These are phyloP conservation scores for Ophiostoma pallidulum DNA, from an alignment of 2,329 filamentous ascomycete species.

Conservation along the genomic window DNA sequence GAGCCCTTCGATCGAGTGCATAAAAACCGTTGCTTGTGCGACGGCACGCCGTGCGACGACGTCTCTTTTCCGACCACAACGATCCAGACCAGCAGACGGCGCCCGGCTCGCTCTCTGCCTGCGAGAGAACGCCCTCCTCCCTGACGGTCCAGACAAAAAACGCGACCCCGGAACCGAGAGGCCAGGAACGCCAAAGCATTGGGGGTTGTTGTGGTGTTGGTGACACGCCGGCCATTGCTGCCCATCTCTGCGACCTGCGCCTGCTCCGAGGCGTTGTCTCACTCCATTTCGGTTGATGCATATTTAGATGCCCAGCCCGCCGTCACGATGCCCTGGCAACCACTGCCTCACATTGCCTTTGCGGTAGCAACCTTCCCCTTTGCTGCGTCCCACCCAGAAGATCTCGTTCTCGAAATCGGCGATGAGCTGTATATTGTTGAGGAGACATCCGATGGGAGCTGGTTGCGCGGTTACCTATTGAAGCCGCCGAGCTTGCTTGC, in stretches of 20 bases:
- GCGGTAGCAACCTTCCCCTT: constrained; percentile 95
- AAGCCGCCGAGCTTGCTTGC: constrained; percentile 88
- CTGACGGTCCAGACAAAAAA: too few species aligned
- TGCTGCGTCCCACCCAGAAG: constrained; percentile 72
- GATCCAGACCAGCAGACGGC: neutral
- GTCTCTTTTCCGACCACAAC: neutral
- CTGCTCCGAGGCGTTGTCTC: neutral
- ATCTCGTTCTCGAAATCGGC: constrained; percentile 92
- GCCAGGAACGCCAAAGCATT: too few species aligned
- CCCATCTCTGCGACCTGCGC: neutral
- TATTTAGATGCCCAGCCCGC: constrained; percentile 14
- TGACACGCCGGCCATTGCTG: neutral
- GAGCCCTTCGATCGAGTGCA: constrained; percentile 6
- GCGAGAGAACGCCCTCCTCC: neutral
- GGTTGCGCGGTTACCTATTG: constrained; percentile 92
- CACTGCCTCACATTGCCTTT: constrained; percentile 93
- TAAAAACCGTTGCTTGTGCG: constrained; percentile 5
- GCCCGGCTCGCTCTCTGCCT: neutral
- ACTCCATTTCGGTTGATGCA: neutral
- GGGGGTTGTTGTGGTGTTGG: neutral
- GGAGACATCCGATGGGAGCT: constrained; percentile 82
- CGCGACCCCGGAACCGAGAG: too few species aligned
- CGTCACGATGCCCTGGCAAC: constrained; percentile 82
- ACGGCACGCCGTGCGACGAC: constrained; percentile 3
- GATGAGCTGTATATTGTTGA: constrained; percentile 99